Conservation (phyloP, 2,329 filamentous ascomycete genomes). For the Hymenoscyphus infarciens region DNA sequence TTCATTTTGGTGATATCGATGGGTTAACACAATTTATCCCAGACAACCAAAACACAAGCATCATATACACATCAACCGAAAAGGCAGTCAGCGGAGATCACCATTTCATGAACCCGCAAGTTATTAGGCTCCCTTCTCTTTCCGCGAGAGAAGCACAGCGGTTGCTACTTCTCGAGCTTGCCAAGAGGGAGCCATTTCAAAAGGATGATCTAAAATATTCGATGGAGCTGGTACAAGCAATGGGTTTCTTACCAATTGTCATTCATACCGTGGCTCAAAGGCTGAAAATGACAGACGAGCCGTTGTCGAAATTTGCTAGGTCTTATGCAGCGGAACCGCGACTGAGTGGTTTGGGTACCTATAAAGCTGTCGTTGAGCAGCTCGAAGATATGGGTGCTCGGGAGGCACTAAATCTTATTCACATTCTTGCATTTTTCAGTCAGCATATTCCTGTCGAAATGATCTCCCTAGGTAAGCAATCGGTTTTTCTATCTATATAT, state of each 20-base stretch:
- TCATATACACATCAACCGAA: slow-evolving; percentile 68
- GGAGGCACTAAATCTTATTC: slow-evolving; percentile 62
- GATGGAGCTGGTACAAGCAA: slow-evolving; percentile 58
- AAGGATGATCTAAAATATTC: slow-evolving; percentile 54
- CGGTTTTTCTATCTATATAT: background rate
- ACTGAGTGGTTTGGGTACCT: slow-evolving; percentile 47
- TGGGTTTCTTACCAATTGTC: slow-evolving; percentile 63
- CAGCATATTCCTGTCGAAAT: slow-evolving; percentile 65
- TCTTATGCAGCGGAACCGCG: slow-evolving; percentile 54
- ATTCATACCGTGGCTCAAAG: slow-evolving; percentile 64
- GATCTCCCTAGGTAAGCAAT: slow-evolving; percentile 49
- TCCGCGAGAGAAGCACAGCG: slow-evolving; percentile 55
- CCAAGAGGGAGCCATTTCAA: slow-evolving; percentile 50
- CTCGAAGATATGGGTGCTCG: slow-evolving; percentile 44
- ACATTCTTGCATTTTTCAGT: slow-evolving; percentile 61
- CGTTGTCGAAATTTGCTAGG: slow-evolving; percentile 57
- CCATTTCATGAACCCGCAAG: slow-evolving; percentile 56
- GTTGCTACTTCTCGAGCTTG: slow-evolving; percentile 60
- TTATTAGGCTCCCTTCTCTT: slow-evolving; percentile 53
- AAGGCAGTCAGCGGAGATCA: slow-evolving; percentile 51
- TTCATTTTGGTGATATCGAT: slow-evolving; percentile 56
- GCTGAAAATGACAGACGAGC: slow-evolving; percentile 57
- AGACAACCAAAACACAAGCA: slow-evolving; percentile 56
- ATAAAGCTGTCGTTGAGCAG: slow-evolving; percentile 47
- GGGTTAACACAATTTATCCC: slow-evolving; percentile 61